These are phyloP conservation scores for Hura crepitans DNA, from an alignment of 441 rosid species.

Conservation along the genomic window DNA sequence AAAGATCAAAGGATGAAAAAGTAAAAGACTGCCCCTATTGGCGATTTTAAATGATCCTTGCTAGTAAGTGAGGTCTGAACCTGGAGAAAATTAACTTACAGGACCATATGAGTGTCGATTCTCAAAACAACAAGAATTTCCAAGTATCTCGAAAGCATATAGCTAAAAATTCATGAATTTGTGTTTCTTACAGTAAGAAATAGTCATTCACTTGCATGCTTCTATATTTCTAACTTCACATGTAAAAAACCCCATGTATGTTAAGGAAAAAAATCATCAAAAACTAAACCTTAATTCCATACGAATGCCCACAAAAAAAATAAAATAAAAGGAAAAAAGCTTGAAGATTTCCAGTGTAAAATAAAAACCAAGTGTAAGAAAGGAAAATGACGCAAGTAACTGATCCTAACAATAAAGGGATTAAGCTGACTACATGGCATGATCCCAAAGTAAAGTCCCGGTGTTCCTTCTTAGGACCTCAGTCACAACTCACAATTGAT, in stretches of 20 bases:
- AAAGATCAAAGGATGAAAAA: background rate
- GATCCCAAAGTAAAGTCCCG: background rate
- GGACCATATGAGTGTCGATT: background rate
- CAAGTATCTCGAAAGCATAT: background rate
- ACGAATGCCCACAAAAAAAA: too few relatives aligned
- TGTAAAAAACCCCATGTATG: background rate
- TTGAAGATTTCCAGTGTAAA: background rate
- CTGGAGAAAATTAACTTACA: background rate
- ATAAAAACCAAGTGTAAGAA: background rate
- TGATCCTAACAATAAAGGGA: background rate
- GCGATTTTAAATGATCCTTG: background rate
- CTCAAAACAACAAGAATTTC: background rate
- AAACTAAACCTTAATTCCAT: too few relatives aligned
- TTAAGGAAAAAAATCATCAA: too few relatives aligned
- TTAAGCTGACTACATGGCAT: background rate
- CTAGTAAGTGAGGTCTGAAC: background rate
- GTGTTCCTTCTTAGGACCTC: background rate
- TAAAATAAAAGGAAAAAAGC: background rate
- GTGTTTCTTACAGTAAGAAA: background rate
- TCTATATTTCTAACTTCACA: background rate
- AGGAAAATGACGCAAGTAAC: background rate
- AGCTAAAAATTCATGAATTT: background rate
- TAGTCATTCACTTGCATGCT: background rate
- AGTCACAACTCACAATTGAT: too few relatives aligned
- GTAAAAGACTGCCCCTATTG: background rate